These are phyloP conservation scores for Termitomyces sp. DNA, from an alignment of 768 basidiomycete genomes.

Conservation along the genomic window DNA sequence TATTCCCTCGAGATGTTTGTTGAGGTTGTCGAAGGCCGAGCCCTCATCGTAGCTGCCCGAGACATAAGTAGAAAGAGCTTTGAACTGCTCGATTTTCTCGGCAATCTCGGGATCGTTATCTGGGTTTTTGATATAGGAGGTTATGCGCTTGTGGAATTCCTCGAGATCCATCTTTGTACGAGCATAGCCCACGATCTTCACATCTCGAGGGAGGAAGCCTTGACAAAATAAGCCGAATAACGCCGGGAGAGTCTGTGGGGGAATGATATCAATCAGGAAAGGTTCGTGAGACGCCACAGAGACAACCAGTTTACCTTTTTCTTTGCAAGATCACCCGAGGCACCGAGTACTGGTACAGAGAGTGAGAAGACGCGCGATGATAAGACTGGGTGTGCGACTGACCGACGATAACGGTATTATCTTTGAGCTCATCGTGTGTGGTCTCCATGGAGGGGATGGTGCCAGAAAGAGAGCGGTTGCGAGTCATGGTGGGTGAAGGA, in stretches of 20 bases:
- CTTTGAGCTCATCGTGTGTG: conserved; percentile 62
- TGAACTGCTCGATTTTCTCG: conserved; percentile 77
- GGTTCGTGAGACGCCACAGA: neutral
- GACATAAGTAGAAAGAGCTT: conserved; percentile 72
- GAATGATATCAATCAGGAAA: conserved; percentile 9
- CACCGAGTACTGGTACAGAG: conserved; percentile 69
- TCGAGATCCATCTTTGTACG: conserved; percentile 87
- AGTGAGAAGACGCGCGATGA: conserved; percentile 7
- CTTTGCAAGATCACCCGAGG: conserved; percentile 97
- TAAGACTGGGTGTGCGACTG: conserved; percentile 23
- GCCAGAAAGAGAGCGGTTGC: conserved; percentile 61
- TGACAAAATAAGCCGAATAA: conserved; percentile 84
- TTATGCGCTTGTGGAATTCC: conserved; percentile 82
- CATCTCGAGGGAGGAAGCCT: conserved; percentile 73
- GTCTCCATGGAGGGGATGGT: conserved; percentile 90
- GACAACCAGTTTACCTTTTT: conserved; percentile 66
- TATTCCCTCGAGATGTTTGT: conserved; percentile 69
- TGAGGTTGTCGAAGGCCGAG: conserved; percentile 71
- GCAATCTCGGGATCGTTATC: conserved; percentile 55
- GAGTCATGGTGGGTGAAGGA: conserved; percentile 29
- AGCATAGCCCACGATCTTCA: conserved; percentile 94
- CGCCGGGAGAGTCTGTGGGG: conserved; percentile 83
- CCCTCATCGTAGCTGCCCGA: conserved; percentile 87
- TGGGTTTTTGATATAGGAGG: conserved; percentile 79
- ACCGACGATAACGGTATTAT: conserved; percentile 90